Base-by-base conservation (phyloP, 345 rosid genomes). In the Eucalyptus leucophloia region DNA sequence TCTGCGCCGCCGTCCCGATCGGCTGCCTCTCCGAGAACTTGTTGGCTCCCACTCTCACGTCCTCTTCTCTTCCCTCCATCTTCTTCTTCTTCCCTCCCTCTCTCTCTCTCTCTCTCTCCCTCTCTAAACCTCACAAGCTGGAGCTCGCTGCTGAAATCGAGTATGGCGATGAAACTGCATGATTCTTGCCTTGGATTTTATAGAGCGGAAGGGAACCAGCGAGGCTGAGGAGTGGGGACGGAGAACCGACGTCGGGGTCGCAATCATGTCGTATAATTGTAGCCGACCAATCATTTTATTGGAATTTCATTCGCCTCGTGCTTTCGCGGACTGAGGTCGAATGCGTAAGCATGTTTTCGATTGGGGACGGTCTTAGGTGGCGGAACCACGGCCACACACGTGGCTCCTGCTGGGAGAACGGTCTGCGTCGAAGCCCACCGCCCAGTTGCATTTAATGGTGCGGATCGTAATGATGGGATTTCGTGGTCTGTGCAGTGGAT, bases 11-110 rank as follows among this genome's bases (percentile, higher is more conserved):
- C 45, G 91, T 91, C 50, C 91, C 92, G 50, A 91, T 89, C 83
- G 91, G 92, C 91, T 91, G 92, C 87, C 91, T 91, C 89, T 91
- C 92, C 42, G 89, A 8, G 87, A 88, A 91, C 91, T 88, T 89
- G 92, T 91, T 91, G 88, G 92, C 92, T 45, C 92, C 92, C 9
- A 91, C 83, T 9, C 92, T 90, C 58, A 91, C 92, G 37, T 91
- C 92, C 88, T 91, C 92, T 65, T 91, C 92, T 82, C 88, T 89
- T 3, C 91, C 92, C 89, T 91, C 92, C 92, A 91, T 91, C 49
- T 65, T n/a, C 23, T 49, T 5, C 50, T 14, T 80, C 10, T 44
- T 37, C 67, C 18, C 7, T 32, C 37, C 15, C 58, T 19, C 23
- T 12, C 18, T 53, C 16, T 10, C 56, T 13, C 67, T 6, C 40